phyloP scores from a whole-genome alignment of 1,284 basidiomycete species.

The Ganoderma multipileum region DNA sequence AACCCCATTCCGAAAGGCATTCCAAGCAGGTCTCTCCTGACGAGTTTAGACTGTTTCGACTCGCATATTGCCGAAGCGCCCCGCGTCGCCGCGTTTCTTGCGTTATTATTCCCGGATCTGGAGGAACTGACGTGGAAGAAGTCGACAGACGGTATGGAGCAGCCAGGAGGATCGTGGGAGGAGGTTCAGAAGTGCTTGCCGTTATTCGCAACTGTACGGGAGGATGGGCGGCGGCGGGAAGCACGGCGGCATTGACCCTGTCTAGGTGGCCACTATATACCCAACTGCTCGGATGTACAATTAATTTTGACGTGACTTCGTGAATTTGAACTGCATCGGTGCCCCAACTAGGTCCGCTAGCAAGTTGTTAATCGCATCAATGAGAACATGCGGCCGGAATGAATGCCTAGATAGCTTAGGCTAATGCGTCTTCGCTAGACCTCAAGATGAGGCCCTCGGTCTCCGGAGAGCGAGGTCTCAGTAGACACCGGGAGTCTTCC shows the following conservation, averaged over 20 bases:
- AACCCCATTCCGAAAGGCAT: neutral
- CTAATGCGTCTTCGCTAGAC: neutral
- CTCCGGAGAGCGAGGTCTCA: neutral
- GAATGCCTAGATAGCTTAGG: neutral
- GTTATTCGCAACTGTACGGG: neutral
- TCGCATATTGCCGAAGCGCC: neutral
- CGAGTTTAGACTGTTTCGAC: neutral
- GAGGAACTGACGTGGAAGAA: neutral
- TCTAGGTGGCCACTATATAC: neutral
- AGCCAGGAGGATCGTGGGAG: neutral
- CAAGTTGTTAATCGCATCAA: too few relatives aligned
- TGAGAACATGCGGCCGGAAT: too few relatives aligned
- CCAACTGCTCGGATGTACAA: neutral
- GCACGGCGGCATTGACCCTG: neutral
- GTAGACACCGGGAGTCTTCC: neutral
- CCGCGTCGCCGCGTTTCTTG: neutral
- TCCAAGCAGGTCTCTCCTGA: neutral
- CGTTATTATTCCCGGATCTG: neutral
- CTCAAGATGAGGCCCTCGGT: neutral
- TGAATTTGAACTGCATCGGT: too few relatives aligned
- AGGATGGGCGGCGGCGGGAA: neutral
- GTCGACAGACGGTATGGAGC: neutral
- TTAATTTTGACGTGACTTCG: too few relatives aligned
- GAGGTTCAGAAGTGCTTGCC: neutral
- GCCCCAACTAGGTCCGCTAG: too few relatives aligned